phyloP scores from a whole-genome alignment of 2,329 filamentous ascomycete genomes.

The Ophiostoma himal-ulmi region DNA sequence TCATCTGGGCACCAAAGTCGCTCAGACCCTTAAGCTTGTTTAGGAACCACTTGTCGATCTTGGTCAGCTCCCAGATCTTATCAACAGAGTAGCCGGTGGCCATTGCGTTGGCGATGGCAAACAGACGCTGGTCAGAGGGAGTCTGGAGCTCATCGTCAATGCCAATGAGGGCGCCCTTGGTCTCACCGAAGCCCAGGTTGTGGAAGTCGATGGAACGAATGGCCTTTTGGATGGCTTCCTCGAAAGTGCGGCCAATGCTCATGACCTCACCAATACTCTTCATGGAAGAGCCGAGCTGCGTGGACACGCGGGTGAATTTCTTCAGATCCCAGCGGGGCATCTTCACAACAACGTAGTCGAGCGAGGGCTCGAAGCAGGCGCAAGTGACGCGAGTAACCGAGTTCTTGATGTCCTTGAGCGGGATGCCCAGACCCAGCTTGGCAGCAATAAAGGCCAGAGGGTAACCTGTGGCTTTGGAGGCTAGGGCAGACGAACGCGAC shows the following conservation, averaged over 20 bases:
- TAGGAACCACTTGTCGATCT: constrained; percentile 99
- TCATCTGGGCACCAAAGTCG: constrained; percentile 79
- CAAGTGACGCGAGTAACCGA: constrained; percentile 92
- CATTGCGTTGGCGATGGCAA: constrained; percentile 98
- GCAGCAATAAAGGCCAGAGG: constrained; percentile 70
- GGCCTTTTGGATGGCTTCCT: constrained; percentile 97
- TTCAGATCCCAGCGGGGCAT: constrained; percentile 98
- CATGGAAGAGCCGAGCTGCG: constrained; percentile 94
- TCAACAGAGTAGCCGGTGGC: constrained; percentile 86
- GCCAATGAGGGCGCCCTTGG: constrained; percentile 75
- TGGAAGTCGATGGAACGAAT: constrained; percentile 93
- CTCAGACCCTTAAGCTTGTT: constrained; percentile 84
- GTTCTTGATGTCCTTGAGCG: constrained; percentile 93
- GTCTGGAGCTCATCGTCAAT: constrained; percentile 96
- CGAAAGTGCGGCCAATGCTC: constrained; percentile 93
- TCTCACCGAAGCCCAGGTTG: constrained; percentile 92
- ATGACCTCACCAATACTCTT: constrained; percentile 99
- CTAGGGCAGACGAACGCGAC: constrained; percentile 91
- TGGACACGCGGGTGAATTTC: constrained; percentile 96
- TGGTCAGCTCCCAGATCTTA: constrained; percentile 96
- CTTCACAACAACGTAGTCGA: constrained; percentile 98
- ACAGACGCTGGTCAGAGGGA: constrained; percentile 92
- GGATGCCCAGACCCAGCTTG: constrained; percentile 90
- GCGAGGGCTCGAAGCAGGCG: constrained; percentile 95
- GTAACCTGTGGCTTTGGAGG: constrained; percentile 97